Evolutionary conservation across 441 rosid genomes (phyloP).

Genomic region (Arabidopsis hybrid): DNA sequence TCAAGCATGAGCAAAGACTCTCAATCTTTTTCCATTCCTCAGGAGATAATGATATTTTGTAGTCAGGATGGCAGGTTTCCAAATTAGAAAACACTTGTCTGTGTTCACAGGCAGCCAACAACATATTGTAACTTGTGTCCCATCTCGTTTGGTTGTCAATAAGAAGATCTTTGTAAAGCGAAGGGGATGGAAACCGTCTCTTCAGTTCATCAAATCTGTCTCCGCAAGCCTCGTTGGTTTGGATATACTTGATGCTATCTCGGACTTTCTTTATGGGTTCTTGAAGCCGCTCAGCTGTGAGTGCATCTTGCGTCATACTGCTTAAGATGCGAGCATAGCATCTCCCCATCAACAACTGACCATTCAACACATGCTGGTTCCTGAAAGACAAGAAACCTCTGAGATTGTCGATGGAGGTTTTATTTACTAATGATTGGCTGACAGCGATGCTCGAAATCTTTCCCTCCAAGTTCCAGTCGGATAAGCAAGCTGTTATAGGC

Average conservation of each 20-base stretch:
- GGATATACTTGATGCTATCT: slow-evolving; percentile 69
- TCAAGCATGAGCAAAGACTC: slow-evolving; percentile 61
- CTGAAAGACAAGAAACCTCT: slow-evolving; percentile 61
- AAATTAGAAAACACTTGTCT: slow-evolving; percentile 31
- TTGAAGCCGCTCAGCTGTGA: slow-evolving; percentile 45
- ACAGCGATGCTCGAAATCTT: slow-evolving; percentile 69
- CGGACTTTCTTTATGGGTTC: slow-evolving; percentile 65
- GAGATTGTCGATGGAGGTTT: slow-evolving; percentile 65
- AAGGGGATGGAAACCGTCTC: slow-evolving; percentile 63
- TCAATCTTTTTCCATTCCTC: slow-evolving; percentile 75
- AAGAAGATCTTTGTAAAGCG: slow-evolving; percentile 49
- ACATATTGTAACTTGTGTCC: slow-evolving; percentile 46
- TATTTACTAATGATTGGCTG: slow-evolving; percentile 51
- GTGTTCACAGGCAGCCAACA: slow-evolving; percentile 40
- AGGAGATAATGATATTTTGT: slow-evolving; percentile 63
- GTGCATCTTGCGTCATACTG: slow-evolving; percentile 56
- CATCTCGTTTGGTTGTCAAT: slow-evolving; percentile 59
- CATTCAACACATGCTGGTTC: slow-evolving; percentile 68
- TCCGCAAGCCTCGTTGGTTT: slow-evolving; percentile 61
- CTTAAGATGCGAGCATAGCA: slow-evolving; percentile 62
- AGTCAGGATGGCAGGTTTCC: slow-evolving; percentile 51
- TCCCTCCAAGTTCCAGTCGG: slow-evolving; percentile 78
- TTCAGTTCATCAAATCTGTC: slow-evolving; percentile 73
- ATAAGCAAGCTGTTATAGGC: slow-evolving; percentile 69
- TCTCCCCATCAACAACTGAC: slow-evolving; percentile 70